Evolutionary conservation across 164 flowering plant species (phyloP).

Genomic region (Stephania yunnanensis): DNA sequence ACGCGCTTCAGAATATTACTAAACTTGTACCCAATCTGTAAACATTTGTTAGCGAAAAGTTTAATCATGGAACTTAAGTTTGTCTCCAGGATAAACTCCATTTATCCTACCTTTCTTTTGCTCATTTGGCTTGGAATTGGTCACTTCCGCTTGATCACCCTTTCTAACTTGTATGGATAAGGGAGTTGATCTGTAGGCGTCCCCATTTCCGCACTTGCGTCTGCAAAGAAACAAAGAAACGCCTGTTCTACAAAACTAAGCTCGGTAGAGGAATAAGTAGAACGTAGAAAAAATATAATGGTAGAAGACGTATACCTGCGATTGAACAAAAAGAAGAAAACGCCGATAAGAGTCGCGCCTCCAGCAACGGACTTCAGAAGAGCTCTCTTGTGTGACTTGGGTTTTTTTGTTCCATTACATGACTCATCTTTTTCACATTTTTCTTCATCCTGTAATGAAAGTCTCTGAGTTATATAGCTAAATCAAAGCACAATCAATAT

Average conservation of each 20-base stretch:
- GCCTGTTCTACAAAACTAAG: background rate
- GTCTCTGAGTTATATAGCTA: background rate
- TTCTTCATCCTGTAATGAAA: constrained; percentile 15
- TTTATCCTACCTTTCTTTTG: constrained; percentile 3
- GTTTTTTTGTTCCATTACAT: background rate
- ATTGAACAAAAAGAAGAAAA: constrained; percentile 29
- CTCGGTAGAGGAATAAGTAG: background rate
- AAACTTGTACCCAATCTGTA: background rate
- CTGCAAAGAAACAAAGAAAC: constrained; percentile 9
- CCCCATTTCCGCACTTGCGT: constrained; percentile 16
- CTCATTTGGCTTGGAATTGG: constrained; percentile 9
- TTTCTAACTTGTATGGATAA: constrained; percentile 12
- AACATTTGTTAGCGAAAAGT: background rate
- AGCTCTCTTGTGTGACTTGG: constrained; percentile 16
- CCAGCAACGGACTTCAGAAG: constrained; percentile 35
- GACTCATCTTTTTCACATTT: constrained; percentile 13
- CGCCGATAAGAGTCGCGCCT: constrained; percentile 42
- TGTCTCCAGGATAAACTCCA: constrained; percentile 29
- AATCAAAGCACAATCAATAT: background rate
- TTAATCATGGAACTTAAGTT: constrained; percentile 16
- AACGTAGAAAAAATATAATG: background rate
- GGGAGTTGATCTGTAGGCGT: constrained; percentile 4
- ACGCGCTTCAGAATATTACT: background rate
- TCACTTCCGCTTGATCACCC: background rate
- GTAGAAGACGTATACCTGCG: constrained; percentile 30